Conservation (phyloP, 1,139 yeast species). For the Scheffersomyces segobiensis region DNA sequence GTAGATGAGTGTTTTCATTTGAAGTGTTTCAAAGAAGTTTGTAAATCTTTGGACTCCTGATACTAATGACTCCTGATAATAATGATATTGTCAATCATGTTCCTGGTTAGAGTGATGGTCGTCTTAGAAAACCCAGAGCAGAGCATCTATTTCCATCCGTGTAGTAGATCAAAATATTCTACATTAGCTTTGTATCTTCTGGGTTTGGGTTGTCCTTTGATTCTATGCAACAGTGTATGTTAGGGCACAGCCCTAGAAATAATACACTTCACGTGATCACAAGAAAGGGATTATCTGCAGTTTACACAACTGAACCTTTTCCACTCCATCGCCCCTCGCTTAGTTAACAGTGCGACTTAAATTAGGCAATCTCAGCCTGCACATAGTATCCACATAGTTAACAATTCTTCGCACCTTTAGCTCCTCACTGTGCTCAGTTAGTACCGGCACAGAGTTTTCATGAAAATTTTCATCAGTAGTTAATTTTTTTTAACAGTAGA, state of each 20-base stretch:
- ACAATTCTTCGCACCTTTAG: not conserved
- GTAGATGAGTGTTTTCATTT: not conserved
- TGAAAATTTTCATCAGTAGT: slow-evolving; percentile 1
- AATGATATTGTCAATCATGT: no score
- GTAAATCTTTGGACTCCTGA: no score
- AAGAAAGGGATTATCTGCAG: not conserved
- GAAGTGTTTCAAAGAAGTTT: not conserved
- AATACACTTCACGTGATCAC: not conserved
- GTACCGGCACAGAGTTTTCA: not conserved
- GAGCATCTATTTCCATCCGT: no score
- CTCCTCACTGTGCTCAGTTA: not conserved
- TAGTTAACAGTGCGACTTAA: not conserved
- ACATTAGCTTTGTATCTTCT: not conserved
- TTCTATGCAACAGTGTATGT: no score
- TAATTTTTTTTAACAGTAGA: not conserved
- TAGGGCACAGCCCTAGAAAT: slow-evolving; percentile 7
- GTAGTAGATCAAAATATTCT: not conserved
- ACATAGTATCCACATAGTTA: not conserved
- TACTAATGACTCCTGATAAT: no score
- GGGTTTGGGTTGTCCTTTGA: not conserved
- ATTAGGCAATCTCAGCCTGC: not conserved
- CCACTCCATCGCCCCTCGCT: not conserved
- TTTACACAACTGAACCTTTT: not conserved
- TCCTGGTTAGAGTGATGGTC: no score
- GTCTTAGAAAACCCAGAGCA: no score